phyloP scores from a whole-genome alignment of 768 basidiomycete genomes.

The Boletales sp. region DNA sequence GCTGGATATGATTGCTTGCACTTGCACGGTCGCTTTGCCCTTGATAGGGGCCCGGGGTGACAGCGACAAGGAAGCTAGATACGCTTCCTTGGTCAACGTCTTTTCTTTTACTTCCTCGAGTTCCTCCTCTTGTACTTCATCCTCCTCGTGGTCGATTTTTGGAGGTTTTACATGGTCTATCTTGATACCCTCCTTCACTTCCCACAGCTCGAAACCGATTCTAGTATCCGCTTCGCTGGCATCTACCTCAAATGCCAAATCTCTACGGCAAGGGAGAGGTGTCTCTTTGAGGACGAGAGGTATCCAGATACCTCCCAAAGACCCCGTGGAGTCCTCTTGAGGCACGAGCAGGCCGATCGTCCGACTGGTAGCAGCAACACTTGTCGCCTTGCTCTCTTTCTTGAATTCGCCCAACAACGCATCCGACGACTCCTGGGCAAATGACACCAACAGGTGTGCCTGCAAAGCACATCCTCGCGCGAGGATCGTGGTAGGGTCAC shows the following conservation, averaged over 20 bases:
- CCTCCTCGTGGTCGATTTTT: slow-evolving; percentile 42
- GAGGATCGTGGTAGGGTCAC: slow-evolving; percentile 75
- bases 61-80: slow-evolving; percentile 39
- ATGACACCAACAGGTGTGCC: slow-evolving; percentile 54
- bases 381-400: slow-evolving; percentile 37
- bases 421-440: slow-evolving; percentile 47
- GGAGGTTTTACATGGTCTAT: slow-evolving; percentile 54
- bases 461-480: slow-evolving; percentile 77
- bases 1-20: slow-evolving; percentile 34
- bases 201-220: slow-evolving; percentile 74
- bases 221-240: slow-evolving; percentile 34
- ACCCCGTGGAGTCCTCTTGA: slow-evolving; percentile 32
- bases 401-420: slow-evolving; percentile 52
- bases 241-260: slow-evolving; percentile 54
- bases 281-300: slow-evolving; percentile 70
- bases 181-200: slow-evolving; percentile 64
- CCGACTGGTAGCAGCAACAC: slow-evolving; percentile 53
- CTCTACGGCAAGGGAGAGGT: slow-evolving; percentile 62
- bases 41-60: slow-evolving; percentile 37
- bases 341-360: slow-evolving; percentile 71
- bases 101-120: slow-evolving; percentile 64
- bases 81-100: slow-evolving; percentile 50
- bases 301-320: slow-evolving; percentile 61
- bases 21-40: slow-evolving; percentile 51
- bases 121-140: slow-evolving; percentile 53